Evolutionary conservation across 768 basidiomycete species (phyloP).

Genomic region (Trametes cubensis): DNA sequence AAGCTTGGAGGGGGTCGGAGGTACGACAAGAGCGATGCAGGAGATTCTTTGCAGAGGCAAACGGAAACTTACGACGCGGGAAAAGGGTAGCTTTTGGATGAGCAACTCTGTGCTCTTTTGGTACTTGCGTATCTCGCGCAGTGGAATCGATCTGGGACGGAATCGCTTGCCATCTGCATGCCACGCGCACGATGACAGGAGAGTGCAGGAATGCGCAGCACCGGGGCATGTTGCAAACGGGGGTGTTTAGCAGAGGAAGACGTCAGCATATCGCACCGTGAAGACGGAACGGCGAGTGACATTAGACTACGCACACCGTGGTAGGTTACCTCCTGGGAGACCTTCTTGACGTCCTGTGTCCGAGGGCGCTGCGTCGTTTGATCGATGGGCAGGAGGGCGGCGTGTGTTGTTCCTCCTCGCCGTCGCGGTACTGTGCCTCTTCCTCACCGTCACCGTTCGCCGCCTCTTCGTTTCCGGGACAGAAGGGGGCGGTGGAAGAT

Average conservation of each 20-base stretch:
- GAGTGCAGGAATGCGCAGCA: background rate
- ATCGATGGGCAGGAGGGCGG: constrained; percentile 42
- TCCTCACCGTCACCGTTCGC: no score
- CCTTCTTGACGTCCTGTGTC: constrained; percentile 20
- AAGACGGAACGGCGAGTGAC: background rate
- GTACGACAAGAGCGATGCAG: no score
- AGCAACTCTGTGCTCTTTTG: constrained; percentile 92
- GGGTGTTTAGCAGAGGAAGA: background rate
- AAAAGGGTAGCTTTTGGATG: constrained; percentile 86
- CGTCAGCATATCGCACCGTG: no score
- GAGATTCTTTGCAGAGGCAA: background rate
- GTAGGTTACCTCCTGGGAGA: constrained; percentile 17
- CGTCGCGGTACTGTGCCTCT: no score
- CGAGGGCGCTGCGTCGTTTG: constrained; percentile 23
- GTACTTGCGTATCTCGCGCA: constrained; percentile 92
- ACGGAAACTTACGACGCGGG: constrained; percentile 74
- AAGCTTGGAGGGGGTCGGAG: no score
- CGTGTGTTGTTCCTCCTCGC: no score
- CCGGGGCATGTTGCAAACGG: background rate
- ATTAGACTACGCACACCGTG: constrained; percentile 19
- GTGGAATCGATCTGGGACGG: constrained; percentile 86
- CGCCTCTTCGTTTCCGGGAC: no score
- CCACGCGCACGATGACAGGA: no score
- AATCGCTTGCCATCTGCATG: constrained; percentile 58
- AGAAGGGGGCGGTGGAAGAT: no score